Evolutionary conservation across 305 asterid genomes (phyloP).

Genomic region (Solanum aculeatissimum): DNA sequence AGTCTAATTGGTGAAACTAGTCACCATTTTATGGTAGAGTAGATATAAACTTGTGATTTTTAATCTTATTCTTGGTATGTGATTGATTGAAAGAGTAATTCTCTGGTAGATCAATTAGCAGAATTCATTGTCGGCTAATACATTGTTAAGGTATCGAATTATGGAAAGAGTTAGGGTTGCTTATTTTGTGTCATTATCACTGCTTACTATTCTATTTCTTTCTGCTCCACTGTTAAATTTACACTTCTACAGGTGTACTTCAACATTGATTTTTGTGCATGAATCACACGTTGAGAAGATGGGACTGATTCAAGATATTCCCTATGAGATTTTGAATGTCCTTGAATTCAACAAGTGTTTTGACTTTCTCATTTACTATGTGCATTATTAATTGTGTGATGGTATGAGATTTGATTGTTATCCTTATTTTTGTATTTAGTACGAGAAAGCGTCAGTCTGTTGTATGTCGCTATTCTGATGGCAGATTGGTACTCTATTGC

Average conservation of each 20-base stretch:
- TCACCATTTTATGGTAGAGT: not conserved
- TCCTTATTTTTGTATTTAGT: conserved; percentile 35
- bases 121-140: not conserved
- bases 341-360: conserved; percentile 96
- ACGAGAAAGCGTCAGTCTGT: conserved; percentile 99
- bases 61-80: not conserved
- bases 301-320: conserved; percentile 88
- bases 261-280: conserved; percentile 89
- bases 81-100: too few species aligned
- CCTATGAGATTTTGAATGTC: conserved; percentile 95
- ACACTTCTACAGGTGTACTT: conserved; percentile 67
- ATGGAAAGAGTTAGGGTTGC: not conserved
- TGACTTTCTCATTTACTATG: conserved; percentile 2
- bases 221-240: not conserved
- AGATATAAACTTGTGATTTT: not conserved
- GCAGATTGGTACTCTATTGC: conserved; percentile 98
- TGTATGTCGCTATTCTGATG: conserved; percentile 96
- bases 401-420: conserved; percentile 7
- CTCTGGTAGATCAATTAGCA: not conserved
- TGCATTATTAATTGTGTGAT: not conserved
- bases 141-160: not conserved
- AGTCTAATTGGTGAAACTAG: not conserved
- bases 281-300: conserved; percentile 92
- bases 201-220: not conserved
- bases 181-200: not conserved